Evolutionary conservation across 768 basidiomycete species (phyloP).

Genomic region (Naganishia antarctica): DNA sequence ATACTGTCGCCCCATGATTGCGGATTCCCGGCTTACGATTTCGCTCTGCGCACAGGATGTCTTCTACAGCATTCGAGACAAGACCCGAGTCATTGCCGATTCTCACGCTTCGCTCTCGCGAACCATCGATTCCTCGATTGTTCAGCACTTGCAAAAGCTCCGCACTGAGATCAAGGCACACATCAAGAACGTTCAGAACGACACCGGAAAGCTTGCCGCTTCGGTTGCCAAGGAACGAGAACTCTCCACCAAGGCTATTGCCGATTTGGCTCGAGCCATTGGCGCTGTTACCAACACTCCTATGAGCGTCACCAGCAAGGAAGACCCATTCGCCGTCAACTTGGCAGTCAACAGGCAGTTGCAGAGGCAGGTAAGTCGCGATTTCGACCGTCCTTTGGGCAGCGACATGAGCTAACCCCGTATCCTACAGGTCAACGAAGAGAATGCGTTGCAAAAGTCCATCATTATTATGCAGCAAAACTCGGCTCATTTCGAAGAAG

Average conservation of each 20-base stretch:
- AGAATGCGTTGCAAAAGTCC: conserved; percentile 94
- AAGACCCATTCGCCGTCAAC: conserved; percentile 69
- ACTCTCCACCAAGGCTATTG: conserved; percentile 72
- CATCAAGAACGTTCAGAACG: conserved; percentile 93
- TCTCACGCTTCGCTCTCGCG: conserved; percentile 93
- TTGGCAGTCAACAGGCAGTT: conserved; percentile 49
- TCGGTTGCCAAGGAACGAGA: conserved; percentile 91
- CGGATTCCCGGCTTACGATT: neutral
- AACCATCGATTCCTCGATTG: conserved; percentile 93
- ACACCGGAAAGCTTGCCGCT: conserved; percentile 85
- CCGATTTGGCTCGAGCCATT: conserved; percentile 79
- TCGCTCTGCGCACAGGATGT: conserved; percentile 60
- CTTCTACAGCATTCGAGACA: conserved; percentile 87
- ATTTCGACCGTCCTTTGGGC: no score
- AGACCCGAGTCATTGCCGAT: conserved; percentile 86
- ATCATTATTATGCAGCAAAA: conserved; percentile 98
- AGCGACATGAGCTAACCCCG: no score
- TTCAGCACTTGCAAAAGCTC: conserved; percentile 96
- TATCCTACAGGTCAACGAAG: conserved; percentile 85
- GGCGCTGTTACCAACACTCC: conserved; percentile 95
- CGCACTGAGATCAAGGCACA: conserved; percentile 93
- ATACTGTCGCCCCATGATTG: no score
- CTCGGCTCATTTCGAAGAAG: conserved; percentile 92
- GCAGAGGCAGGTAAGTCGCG: conserved; percentile 56
- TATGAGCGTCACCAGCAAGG: conserved; percentile 69